Base-by-base conservation (phyloP, 495 filamentous ascomycete genomes). In the Cercophora scortea region DNA sequence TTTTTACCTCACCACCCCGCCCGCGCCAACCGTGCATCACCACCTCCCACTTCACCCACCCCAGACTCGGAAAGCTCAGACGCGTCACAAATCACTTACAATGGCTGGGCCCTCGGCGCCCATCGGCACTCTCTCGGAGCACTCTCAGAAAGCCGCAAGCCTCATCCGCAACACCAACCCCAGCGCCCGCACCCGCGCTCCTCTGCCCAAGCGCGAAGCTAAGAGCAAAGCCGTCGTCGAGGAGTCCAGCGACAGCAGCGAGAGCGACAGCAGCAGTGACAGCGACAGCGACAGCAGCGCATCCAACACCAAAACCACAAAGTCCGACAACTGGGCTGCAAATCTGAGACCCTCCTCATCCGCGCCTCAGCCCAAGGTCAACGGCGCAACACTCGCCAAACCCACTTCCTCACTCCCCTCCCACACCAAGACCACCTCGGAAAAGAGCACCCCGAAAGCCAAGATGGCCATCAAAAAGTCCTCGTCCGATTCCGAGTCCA, bases 21-120 rank as follows among this genome's bases (percentile, higher is more conserved):
- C 36, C 10, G 9, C 36, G 36, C 13, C 36, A 3, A 5, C 2
- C 25, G 2, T 25, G 25, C 25, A 25, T 25, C 25, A 25, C 25
- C 25, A 25, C 25, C 25, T n/a, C n/a, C n/a, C n/a, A n/a, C n/a
- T n/a, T n/a, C n/a, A n/a, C n/a, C n/a, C n/a, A n/a, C 25, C 25
- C 25, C 25, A 2, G 25, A 25, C 5, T 5, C 25, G 5, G 25
- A 25, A 25, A 25, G 25, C 25, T 25, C 25, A 25, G 25, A 25
- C 25, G 25, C 25, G 25, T 25, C 25, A 25, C 5, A 25, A 25
- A 25, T 40, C 10, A 40, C 38, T 39, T 50, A 48, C 52, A 13
- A 71, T 71, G 68, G 59, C 64, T 44, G 62, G 63, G 54, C 64
- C 66, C 32, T 59, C 56, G 47, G 63, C 62, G 48, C 65, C 58